Base-by-base conservation (phyloP, 176 grass and related monocot genomes). In the Metroxylon sagu region DNA sequence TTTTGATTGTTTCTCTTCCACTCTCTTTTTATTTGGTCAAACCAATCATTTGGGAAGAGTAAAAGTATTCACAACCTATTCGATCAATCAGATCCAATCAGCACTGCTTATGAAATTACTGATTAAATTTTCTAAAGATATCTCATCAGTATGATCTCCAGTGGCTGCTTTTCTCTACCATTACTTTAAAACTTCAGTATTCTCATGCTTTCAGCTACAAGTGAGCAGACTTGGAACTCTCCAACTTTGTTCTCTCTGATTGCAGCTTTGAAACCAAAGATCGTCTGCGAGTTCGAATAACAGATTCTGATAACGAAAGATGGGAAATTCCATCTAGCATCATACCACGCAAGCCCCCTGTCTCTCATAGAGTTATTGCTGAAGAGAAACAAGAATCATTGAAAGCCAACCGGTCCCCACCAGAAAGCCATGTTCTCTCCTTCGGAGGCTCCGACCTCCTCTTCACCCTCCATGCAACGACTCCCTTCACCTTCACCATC, bases 311-410 rank as follows among this genome's bases (percentile, higher is more conserved):
- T 19, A 50, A 48, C 26, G 65, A 16, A 0, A 77, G 92, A 77
- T 96, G 92, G 92, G 92, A 96, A 72, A 48, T 96, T 1, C 87
- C 92, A 0, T 78, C 80, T 26, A 30, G 82, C 71, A 1, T 96
- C 50, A 77, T 96, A 70, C 87, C 92, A 12, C 87, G 80, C 7
- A 1, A 62, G 19, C 7, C 74, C 12, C 4, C 25, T 19, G 15
- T 49, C 19, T 17, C 65, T 16, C 18, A 1, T 17, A 5, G 76
- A 6, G 48, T 51, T 1, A 18, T 56, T 18, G 66, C 67, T 5
- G 49, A 39, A 16, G 7, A 55, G 14, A 54, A 14, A 3, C 30
- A 18, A 0, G 25, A 64, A 2, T 5, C 72, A 52, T 61, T 25
- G 25, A 25, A 35, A n/a, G 7, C 3, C 2, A 3, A 28, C 0